Percentiles rank a stretch among this genome's conserved stretches.
Evolutionary conservation across 192 early-diverging fungal species (phyloP).

Genomic region (Ambispora gerdemannii): DNA sequence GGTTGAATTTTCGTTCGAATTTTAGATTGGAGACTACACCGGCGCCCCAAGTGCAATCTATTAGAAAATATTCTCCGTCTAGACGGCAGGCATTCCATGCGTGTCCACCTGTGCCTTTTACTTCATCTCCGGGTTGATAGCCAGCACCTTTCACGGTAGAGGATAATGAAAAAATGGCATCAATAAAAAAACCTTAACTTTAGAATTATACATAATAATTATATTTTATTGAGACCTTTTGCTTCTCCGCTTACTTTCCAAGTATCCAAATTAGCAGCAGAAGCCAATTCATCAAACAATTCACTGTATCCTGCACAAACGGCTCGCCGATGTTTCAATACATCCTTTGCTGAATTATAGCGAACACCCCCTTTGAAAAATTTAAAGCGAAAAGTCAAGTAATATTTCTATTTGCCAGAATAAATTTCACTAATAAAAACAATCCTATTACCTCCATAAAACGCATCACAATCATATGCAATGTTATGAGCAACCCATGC

Average conservation of each 20-base stretch:
- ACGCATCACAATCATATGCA: slow-evolving; percentile 41
- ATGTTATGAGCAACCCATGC: slow-evolving; percentile 58
- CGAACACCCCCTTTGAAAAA: background rate
- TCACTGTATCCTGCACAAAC: slow-evolving; percentile 60
- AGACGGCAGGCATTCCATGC: slow-evolving; percentile 57
- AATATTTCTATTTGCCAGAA: too few relatives aligned
- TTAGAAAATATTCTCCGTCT: slow-evolving; percentile 51
- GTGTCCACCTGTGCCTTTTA: slow-evolving; percentile 29
- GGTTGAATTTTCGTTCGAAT: slow-evolving; percentile 47
- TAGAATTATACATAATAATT: too few relatives aligned
- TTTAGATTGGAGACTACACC: slow-evolving; percentile 36
- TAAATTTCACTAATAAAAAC: too few relatives aligned
- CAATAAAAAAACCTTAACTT: too few relatives aligned
- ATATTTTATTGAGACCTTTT: slow-evolving; percentile 49
- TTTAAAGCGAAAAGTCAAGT: too few relatives aligned
- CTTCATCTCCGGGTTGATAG: slow-evolving; percentile 4
- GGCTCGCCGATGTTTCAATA: slow-evolving; percentile 41
- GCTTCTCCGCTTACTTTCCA: slow-evolving; percentile 49
- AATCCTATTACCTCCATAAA: slow-evolving; percentile 14
- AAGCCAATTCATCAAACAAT: slow-evolving; percentile 51
- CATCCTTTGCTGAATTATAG: slow-evolving; percentile 36
- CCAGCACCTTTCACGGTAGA: slow-evolving; percentile 23
- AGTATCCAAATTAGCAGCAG: slow-evolving; percentile 42
- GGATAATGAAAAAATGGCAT: too few relatives aligned
- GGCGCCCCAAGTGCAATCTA: slow-evolving; percentile 62